A percentile compares a stretch with the other conserved stretches of the same genome.
These are phyloP conservation scores for Argentina anserina DNA, from an alignment of 306 rosid genomes.

Conservation along the genomic window DNA sequence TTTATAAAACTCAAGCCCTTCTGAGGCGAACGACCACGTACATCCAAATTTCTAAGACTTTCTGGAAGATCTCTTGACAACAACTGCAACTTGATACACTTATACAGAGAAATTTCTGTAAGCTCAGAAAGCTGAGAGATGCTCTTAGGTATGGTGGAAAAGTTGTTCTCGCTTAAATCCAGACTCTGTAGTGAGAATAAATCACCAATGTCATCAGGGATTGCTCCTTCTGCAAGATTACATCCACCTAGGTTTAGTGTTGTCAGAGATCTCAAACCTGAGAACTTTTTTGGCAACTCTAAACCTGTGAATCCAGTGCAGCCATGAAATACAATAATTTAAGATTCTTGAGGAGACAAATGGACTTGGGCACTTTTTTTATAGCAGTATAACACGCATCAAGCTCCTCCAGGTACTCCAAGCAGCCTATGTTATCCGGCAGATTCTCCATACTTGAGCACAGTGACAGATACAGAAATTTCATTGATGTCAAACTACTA, in stretches of 20 bases:
- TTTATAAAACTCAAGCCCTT: background rate
- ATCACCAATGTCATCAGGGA: slow-evolving; percentile 17
- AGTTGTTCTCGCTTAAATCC: slow-evolving; percentile 20
- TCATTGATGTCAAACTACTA: slow-evolving; percentile 6
- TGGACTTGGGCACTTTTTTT: background rate
- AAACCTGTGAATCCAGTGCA: background rate
- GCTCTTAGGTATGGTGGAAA: slow-evolving; percentile 9
- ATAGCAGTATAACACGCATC: slow-evolving; percentile 15
- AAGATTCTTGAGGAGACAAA: background rate
- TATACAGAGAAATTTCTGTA: background rate
- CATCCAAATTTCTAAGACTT: too few relatives aligned
- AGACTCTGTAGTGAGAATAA: slow-evolving; percentile 10
- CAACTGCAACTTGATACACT: background rate
- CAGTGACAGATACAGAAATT: background rate
- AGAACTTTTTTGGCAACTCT: background rate
- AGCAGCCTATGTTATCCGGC: slow-evolving; percentile 15
- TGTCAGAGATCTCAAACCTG: background rate
- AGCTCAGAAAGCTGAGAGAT: slow-evolving; percentile 16
- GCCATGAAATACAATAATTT: background rate
- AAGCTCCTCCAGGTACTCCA: slow-evolving; percentile 12
- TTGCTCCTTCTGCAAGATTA: slow-evolving; percentile 11
- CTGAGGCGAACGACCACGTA: too few relatives aligned
- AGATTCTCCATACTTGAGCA: background rate
- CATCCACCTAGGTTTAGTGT: slow-evolving; percentile 11
- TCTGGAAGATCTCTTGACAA: too few relatives aligned